phyloP scores from a whole-genome alignment of 2,329 filamentous ascomycete genomes.

The Magnaporthiopsis incrustans region DNA sequence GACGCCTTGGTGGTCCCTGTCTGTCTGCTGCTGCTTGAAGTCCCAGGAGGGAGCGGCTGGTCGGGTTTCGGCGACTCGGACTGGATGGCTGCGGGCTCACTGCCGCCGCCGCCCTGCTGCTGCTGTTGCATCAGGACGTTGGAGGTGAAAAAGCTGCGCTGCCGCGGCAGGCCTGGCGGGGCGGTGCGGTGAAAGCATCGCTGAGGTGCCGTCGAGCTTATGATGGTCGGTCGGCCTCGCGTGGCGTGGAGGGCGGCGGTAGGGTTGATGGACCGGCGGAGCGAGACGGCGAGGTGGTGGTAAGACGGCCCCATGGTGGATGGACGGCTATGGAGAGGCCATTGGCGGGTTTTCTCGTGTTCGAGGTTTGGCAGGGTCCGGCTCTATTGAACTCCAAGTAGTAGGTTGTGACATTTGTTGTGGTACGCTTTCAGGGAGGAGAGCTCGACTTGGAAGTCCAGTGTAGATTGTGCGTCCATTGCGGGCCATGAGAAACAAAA shows the following conservation, averaged over 20 bases:
- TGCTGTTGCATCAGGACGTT: constrained; percentile 43
- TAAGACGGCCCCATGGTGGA: constrained; percentile 3
- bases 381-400: not conserved
- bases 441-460: too few relatives aligned
- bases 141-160: constrained; percentile 59
- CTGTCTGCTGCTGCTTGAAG: constrained; percentile 7
- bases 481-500: too few relatives aligned
- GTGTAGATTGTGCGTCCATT: too few relatives aligned
- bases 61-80: not conserved
- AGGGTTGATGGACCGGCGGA: not conserved
- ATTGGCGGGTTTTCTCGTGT: too few relatives aligned
- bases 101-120: constrained; percentile 22
- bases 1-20: not conserved
- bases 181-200: constrained; percentile 40
- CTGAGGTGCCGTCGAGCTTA: constrained; percentile 14
- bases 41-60: not conserved
- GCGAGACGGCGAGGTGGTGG: not conserved
- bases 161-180: constrained; percentile 37
- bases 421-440: too few relatives aligned
- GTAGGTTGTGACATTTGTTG: not conserved
- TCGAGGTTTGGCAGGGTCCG: too few relatives aligned
- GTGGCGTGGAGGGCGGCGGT: not conserved
- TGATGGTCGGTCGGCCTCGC: constrained; percentile 1
- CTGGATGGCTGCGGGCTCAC: not conserved
- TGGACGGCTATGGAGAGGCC: not conserved